Evolutionary conservation across 495 filamentous ascomycete genomes (phyloP).

Genomic region (Aspergillus funiculosus): DNA sequence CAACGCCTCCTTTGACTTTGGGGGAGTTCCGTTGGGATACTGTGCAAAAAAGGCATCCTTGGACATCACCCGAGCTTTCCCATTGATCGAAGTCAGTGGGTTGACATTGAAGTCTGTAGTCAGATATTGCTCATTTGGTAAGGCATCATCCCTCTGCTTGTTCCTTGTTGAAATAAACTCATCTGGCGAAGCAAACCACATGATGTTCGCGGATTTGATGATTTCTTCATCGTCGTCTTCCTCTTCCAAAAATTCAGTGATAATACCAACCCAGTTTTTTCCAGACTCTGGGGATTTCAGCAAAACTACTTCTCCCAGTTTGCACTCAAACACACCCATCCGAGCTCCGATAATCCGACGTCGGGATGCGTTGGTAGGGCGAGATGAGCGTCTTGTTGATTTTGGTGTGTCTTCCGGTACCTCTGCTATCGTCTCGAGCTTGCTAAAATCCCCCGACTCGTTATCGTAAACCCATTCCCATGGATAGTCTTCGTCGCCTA

Average conservation of each 20-base stretch:
- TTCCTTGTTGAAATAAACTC: conserved; percentile 71
- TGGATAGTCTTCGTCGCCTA: conserved; percentile 74
- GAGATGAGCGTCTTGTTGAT: conserved; percentile 28
- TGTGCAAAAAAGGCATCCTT: conserved; percentile 53
- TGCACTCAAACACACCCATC: conserved; percentile 79
- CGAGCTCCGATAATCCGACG: conserved; percentile 68
- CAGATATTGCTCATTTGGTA: conserved; percentile 89
- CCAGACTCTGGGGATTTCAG: conserved; percentile 77
- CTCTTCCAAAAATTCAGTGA: conserved; percentile 68
- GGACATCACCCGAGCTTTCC: conserved; percentile 76
- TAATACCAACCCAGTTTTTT: conserved; percentile 86
- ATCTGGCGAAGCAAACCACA: conserved; percentile 88
- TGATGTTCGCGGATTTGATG: conserved; percentile 62
- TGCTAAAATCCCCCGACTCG: conserved; percentile 22
- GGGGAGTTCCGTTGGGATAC: conserved; percentile 73
- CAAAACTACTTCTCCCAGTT: conserved; percentile 73
- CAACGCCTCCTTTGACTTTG: conserved; percentile 51
- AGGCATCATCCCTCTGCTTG: conserved; percentile 75
- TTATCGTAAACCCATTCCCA: conserved; percentile 89
- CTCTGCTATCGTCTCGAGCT: conserved; percentile 18
- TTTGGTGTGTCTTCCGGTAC: conserved; percentile 33
- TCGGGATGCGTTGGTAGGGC: conserved; percentile 23
- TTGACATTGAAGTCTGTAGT: conserved; percentile 80
- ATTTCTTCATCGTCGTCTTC: conserved; percentile 51
- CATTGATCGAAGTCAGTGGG: conserved; percentile 83